Conservation (phyloP, 169 alveolate genomes). For the Hepatocystis sp. region DNA sequence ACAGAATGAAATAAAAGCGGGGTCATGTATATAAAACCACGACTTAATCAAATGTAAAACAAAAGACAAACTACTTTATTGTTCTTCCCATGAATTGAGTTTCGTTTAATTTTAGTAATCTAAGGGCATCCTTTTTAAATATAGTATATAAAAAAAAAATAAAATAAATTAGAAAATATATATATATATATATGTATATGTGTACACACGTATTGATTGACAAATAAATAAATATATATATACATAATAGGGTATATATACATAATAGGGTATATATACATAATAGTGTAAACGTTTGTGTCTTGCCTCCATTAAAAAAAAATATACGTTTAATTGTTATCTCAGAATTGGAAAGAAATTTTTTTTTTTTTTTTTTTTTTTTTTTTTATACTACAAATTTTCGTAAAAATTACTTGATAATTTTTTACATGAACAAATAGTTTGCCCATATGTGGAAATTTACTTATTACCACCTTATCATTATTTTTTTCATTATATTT, state of each 20-base stretch:
- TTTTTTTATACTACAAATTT: not conserved
- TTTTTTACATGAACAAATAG: constrained; percentile 74
- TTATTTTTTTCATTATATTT: constrained; percentile 67
- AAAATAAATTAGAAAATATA: constrained; percentile 32
- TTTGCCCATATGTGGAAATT: constrained; percentile 70
- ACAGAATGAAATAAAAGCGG: not conserved
- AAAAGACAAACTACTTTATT: constrained; percentile 40
- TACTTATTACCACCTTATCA: constrained; percentile 45
- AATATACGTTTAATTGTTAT: too few relatives aligned
- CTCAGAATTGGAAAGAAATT: too few relatives aligned
- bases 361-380: too few relatives aligned
- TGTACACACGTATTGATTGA: too few relatives aligned
- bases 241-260: not conserved
- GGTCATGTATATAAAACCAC: too few relatives aligned
- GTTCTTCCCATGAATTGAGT: constrained; percentile 75
- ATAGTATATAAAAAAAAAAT: constrained; percentile 11
- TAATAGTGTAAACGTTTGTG: too few relatives aligned
- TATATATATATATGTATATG: constrained; percentile 4
- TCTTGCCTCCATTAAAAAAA: too few relatives aligned
- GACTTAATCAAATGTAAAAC: constrained; percentile 3
- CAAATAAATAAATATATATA: not conserved
- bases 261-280: too few relatives aligned
- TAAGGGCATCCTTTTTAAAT: constrained; percentile 59
- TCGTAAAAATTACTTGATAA: constrained; percentile 66
- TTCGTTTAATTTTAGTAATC: constrained; percentile 66